A percentile compares a stretch with the other conserved stretches of the same genome.
Conservation (phyloP, 768 basidiomycete species). For the Boletus sp. region DNA sequence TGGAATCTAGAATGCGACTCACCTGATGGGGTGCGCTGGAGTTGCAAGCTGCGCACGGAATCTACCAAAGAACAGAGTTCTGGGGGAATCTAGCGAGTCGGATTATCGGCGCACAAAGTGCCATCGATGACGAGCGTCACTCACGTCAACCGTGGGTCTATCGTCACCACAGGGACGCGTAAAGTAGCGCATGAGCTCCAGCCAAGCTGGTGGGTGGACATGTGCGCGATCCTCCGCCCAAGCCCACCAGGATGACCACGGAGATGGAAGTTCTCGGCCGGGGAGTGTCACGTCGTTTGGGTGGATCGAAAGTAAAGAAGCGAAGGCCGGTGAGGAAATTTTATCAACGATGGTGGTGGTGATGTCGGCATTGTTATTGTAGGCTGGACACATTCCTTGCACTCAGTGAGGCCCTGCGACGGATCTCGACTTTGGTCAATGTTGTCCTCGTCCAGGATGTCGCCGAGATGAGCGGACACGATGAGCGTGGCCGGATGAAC, state of each 20-base stretch:
- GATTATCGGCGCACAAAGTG: background rate
- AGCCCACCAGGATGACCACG: slow-evolving; percentile 37
- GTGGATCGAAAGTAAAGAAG: slow-evolving; percentile 41
- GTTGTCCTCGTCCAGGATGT: background rate
- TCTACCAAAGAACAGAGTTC: slow-evolving; percentile 23
- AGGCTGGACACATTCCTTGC: background rate
- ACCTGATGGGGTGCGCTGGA: slow-evolving; percentile 21
- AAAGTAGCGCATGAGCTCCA: slow-evolving; percentile 24
- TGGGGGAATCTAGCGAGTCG: slow-evolving; percentile 19
- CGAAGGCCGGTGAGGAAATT: slow-evolving; percentile 21
- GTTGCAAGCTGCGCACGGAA: slow-evolving; percentile 24
- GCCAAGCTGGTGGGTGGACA: slow-evolving; percentile 24
- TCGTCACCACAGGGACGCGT: slow-evolving; percentile 13
- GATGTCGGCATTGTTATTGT: background rate
- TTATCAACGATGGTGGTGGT: slow-evolving; percentile 14
- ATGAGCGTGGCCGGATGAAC: background rate
- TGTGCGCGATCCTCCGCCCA: slow-evolving; percentile 27
- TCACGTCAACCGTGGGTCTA: slow-evolving; percentile 11
- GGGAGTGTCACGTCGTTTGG: slow-evolving; percentile 42
- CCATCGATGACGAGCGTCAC: background rate
- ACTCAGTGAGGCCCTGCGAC: background rate
- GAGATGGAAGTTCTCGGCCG: slow-evolving; percentile 17
- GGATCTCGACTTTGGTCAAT: background rate
- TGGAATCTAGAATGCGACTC: background rate
- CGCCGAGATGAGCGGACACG: background rate